Conservation (phyloP, 2,329 filamentous ascomycete genomes). For the Scopulariopsis brevicaulis region DNA sequence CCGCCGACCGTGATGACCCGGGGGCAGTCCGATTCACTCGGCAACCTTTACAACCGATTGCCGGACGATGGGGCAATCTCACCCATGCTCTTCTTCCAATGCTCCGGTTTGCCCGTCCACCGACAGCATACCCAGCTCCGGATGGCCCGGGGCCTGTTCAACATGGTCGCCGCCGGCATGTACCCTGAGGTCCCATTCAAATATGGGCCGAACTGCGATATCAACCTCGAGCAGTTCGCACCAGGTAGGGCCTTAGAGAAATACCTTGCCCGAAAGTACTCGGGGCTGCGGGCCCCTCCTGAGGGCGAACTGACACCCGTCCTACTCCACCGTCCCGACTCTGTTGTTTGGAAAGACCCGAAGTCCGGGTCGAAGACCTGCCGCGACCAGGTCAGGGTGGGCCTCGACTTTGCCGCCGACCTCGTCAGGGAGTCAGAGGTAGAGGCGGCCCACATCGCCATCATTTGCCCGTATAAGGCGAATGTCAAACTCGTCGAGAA, state of each 20-base stretch:
- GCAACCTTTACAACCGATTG: neutral
- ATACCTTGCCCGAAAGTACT: neutral
- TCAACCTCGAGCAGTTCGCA: neutral
- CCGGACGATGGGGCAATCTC: neutral
- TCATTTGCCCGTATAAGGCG: neutral
- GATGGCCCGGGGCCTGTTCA: neutral
- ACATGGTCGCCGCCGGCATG: neutral
- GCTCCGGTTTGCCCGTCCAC: neutral
- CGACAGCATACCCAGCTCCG: neutral
- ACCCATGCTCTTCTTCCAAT: neutral
- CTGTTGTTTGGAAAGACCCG: neutral
- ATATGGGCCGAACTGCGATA: neutral
- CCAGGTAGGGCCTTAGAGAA: neutral
- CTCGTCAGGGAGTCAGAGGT: neutral
- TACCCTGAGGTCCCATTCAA: neutral
- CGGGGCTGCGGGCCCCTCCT: neutral
- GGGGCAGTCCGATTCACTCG: neutral
- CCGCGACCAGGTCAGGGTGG: neutral
- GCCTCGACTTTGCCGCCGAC: neutral
- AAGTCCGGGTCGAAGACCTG: neutral
- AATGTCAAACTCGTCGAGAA: neutral
- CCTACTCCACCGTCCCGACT: neutral
- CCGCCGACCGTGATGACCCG: conserved; percentile 4
- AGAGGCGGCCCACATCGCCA: neutral
- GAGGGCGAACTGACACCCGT: neutral